Evolutionary conservation across 495 filamentous ascomycete species (phyloP).

Genomic region (Aspergillus campestris): DNA sequence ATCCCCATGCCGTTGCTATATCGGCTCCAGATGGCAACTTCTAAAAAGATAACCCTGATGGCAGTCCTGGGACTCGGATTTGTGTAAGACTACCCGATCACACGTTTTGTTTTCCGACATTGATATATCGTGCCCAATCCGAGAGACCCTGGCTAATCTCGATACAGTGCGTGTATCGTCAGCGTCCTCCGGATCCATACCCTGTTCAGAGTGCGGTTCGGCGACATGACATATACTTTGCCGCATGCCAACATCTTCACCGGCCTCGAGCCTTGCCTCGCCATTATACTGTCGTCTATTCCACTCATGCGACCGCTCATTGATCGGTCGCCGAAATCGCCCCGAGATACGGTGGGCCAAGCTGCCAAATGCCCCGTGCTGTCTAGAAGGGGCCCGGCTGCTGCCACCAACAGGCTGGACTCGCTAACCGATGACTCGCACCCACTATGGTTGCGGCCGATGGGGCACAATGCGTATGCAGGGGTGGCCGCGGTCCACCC

Average conservation of each 20-base stretch:
- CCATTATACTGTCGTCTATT: constrained; percentile 12
- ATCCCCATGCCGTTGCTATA: constrained; percentile 12
- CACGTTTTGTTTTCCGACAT: not conserved
- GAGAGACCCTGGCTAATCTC: not conserved
- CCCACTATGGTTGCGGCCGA: constrained; percentile 6
- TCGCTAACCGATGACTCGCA: constrained; percentile 5
- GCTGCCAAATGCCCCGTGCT: not conserved
- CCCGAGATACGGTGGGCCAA: not conserved
- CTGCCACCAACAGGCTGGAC: not conserved
- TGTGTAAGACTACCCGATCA: constrained; percentile 2
- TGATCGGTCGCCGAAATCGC: not conserved
- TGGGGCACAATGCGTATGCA: constrained; percentile 4
- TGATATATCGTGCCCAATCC: not conserved
- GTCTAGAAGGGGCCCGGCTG: not conserved
- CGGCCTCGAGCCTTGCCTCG: constrained; percentile 16
- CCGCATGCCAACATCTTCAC: constrained; percentile 13
- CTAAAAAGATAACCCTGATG: constrained; percentile 12
- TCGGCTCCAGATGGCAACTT: constrained; percentile 9
- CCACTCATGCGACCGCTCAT: constrained; percentile 16
- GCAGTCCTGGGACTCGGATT: constrained; percentile 9
- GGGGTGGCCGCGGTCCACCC: not conserved
- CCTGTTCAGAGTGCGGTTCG: constrained; percentile 7
- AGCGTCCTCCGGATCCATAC: constrained; percentile 11
- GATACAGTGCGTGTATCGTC: constrained; percentile 9
- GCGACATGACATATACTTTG: constrained; percentile 10